These are phyloP conservation scores for Flaveria floridana DNA, from an alignment of 140 eudicot genomes.

Conservation along the genomic window DNA sequence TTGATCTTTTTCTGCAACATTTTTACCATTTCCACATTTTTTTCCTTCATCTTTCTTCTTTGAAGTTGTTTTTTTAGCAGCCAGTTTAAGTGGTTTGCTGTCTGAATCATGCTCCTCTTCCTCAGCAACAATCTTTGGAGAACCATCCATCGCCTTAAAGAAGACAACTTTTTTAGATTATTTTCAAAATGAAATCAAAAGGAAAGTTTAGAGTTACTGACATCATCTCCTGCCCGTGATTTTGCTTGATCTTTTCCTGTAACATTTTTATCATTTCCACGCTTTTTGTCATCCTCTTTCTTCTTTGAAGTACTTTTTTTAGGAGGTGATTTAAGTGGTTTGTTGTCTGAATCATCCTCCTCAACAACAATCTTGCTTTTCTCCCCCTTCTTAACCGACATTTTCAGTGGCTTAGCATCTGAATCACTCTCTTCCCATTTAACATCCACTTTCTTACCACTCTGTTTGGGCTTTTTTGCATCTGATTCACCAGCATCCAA, in stretches of 20 bases:
- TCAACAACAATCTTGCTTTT: constrained; percentile 15
- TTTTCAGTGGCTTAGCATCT: constrained; percentile 31
- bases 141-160: constrained; percentile 49
- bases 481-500: constrained; percentile 26
- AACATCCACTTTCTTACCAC: constrained; percentile 32
- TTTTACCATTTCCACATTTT: constrained; percentile 56
- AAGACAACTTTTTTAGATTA: constrained; percentile 10
- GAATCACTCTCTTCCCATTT: constrained; percentile 29
- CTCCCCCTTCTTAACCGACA: constrained; percentile 27
- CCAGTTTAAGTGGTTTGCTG: constrained; percentile 24
- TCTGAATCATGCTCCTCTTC: constrained; percentile 33
- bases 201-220: constrained; percentile 23
- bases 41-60: constrained; percentile 44
- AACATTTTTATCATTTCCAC: constrained; percentile 51
- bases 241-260: constrained; percentile 44
- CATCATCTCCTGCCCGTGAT: constrained; percentile 46
- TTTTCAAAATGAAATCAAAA: constrained; percentile 12
- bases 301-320: constrained; percentile 42
- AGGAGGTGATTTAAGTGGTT: constrained; percentile 30
- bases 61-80: constrained; percentile 41
- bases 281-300: constrained; percentile 36
- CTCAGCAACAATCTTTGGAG: constrained; percentile 36
- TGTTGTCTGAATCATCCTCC: constrained; percentile 35
- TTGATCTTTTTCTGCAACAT: constrained; percentile 42
- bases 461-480: constrained; percentile 21